Evolutionary conservation across 345 rosid species (phyloP).

Genomic region (Lepidium africanum): DNA sequence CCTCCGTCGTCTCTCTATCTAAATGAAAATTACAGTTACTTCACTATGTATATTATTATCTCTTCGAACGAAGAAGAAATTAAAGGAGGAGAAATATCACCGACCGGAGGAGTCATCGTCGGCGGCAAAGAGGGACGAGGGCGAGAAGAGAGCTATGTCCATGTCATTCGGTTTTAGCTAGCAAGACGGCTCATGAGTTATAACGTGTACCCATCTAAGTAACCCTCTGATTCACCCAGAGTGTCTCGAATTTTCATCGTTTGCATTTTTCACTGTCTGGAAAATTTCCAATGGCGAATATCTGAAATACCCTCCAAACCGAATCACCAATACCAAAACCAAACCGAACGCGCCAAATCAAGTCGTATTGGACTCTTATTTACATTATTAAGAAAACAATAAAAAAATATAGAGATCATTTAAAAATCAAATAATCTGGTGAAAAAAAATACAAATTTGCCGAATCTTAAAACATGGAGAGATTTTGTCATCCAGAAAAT

Average conservation of each 20-base stretch:
- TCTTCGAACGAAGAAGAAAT: background rate
- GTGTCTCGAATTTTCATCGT: background rate
- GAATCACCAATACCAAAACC: background rate
- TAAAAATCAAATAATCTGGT: background rate
- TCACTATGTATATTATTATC: background rate
- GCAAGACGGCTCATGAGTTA: background rate
- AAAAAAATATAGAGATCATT: too few relatives aligned
- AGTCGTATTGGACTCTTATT: background rate
- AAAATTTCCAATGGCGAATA: too few relatives aligned
- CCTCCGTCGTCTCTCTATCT: slow-evolving; percentile 45
- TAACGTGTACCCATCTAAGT: background rate
- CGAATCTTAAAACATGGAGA: background rate
- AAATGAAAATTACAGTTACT: background rate
- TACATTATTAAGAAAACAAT: too few relatives aligned
- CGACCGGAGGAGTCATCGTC: slow-evolving; percentile 41
- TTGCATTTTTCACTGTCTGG: too few relatives aligned
- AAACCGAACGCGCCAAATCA: background rate
- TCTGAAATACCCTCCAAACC: too few relatives aligned
- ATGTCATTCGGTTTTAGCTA: slow-evolving; percentile 21
- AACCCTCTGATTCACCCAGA: background rate
- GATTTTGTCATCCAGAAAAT: background rate
- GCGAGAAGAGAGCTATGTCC: slow-evolving; percentile 97
- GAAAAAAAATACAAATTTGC: background rate
- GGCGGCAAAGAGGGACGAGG: slow-evolving; percentile 73
- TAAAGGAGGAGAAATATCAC: background rate